A percentile compares a stretch with the other conserved stretches of the same genome.
phyloP scores from a whole-genome alignment of 306 rosid genomes.

The Quercus wislizeni region DNA sequence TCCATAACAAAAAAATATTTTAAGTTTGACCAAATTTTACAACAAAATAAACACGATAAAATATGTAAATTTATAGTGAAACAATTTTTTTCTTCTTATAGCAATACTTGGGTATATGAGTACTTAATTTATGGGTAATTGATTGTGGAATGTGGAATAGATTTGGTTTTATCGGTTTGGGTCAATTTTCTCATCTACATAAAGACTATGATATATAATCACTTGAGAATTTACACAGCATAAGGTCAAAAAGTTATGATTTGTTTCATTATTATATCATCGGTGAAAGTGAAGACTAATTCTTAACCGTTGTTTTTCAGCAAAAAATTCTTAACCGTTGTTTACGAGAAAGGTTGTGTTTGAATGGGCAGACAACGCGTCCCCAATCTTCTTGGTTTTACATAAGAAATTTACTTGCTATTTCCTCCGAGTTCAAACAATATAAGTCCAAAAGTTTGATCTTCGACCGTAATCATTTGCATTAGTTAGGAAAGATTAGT shows the following conservation, averaged over 20 bases:
- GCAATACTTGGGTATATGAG: too few relatives aligned
- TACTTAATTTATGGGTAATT: too few relatives aligned
- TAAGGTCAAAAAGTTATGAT: conserved; percentile 52
- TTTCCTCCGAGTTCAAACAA: conserved; percentile 13
- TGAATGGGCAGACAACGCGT: conserved; percentile 31
- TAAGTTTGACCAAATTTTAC: too few relatives aligned
- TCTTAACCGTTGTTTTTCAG: neutral
- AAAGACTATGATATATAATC: neutral
- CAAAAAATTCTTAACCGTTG: neutral
- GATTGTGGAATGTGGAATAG: neutral
- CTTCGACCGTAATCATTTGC: conserved; percentile 34
- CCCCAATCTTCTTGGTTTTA: conserved; percentile 19
- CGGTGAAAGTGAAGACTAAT: conserved; percentile 2
- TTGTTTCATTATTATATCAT: conserved; percentile 21
- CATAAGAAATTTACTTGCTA: conserved; percentile 13
- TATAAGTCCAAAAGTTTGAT: conserved; percentile 16
- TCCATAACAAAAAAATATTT: too few relatives aligned
- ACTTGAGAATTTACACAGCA: conserved; percentile 15
- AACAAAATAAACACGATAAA: too few relatives aligned
- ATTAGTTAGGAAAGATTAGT: conserved; percentile 28
- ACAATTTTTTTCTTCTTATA: too few relatives aligned
- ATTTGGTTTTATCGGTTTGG: neutral
- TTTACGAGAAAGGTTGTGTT: conserved; percentile 18
- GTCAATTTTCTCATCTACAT: neutral
- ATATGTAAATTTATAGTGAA: too few relatives aligned